Base-by-base conservation (phyloP, 768 basidiomycete genomes). In the Mycena amicta region DNA sequence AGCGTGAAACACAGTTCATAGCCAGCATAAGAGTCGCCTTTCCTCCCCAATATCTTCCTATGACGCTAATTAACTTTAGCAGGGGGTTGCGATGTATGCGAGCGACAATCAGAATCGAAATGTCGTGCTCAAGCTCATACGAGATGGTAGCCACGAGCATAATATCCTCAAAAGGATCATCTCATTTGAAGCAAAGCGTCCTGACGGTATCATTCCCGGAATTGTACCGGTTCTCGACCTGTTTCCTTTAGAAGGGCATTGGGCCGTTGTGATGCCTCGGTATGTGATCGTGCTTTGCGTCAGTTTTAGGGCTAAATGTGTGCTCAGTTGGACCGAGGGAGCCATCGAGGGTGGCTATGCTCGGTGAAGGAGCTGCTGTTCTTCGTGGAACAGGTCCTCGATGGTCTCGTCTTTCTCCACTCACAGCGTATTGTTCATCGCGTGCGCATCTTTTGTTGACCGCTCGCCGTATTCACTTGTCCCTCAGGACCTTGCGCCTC, bases 181-280 rank as follows among this genome's bases (percentile, higher is more conserved):
- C 6, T 5, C 22, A 8, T 11, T 27, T 6, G 15, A 49, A 49
- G 20, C 11, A 8, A 8, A 20, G 12, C 22, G 13, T 8, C 13
- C 22, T 15, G 27, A 26, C 5, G 47, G 47, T 23, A 15, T 6
- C 12, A 25, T 49, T 20, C 26, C 47, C 5, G 47, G 47, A 25
- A 5, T 49, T 28, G 47, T 75, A 13, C 70, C 72, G 1, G 55
- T 70, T 3, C 33, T 70, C 0, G 68, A 72, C 4, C 25, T 74
- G 4, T 47, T 74, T 1, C 51, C 63, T 0, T 47, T 52, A 18
- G 56, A 60, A n/a, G 70, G 62, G 12, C 62, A 61, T 28, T 70
- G 64, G 52, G 68, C 72, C 46, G 65, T 56, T 8, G 66, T 74
- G 12, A 73, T 71, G 69, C 74, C 74, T 6, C 67, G 71, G 65